Base-by-base conservation (phyloP, 371 early-diverging fungal species). In the Conidiobolus incongruus region DNA sequence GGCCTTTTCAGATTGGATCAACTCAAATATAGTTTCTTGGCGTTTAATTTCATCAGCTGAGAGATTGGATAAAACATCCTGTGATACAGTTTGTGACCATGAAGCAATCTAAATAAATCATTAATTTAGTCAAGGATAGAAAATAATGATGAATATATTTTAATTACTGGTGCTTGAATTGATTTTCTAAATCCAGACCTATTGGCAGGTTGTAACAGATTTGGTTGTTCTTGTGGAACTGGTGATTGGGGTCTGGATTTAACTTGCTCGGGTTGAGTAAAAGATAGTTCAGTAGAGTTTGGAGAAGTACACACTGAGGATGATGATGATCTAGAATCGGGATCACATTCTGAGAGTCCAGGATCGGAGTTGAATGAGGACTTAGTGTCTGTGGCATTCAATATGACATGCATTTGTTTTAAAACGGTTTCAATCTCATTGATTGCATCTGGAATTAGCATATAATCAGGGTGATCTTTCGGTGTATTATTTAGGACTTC, bases 1-100 rank as follows among this genome's bases (percentile, higher is more conserved):
- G 49, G 87, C 85, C 48, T 74, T 72, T 53, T 90, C 91, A 1
- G 81, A 81, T 33, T 80, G 67, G 24, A 90, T 76, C 38, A 91
- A 47, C 58, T 92, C 93, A 59, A 72, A 86, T 40, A 92, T 81
- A 26, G 76, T 75, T 53, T 92, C 90, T 51, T 92, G 93, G 0
- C 92, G 67, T 47, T 77, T 81, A 46, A 70, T 66, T 54, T 91
- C 92, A 15, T 59, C 48, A 16, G 67, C 54, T 4, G 76, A 65
- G 0, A 81, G 68, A 3, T 70, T 68, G 16, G 74, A 66, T 1
- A 74, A 51, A n/a, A 87, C 60, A n/a, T 77, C 77, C 36, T 65
- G 59, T 2, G 86, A 67, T 11, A 70, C 72, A 5, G 60, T 57
- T 17, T 57, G 60, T 34, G 63, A 58, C 72, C 72, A 74, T 31